phyloP scores from a whole-genome alignment of 805 yeast species.

The Starmerella stellata region DNA sequence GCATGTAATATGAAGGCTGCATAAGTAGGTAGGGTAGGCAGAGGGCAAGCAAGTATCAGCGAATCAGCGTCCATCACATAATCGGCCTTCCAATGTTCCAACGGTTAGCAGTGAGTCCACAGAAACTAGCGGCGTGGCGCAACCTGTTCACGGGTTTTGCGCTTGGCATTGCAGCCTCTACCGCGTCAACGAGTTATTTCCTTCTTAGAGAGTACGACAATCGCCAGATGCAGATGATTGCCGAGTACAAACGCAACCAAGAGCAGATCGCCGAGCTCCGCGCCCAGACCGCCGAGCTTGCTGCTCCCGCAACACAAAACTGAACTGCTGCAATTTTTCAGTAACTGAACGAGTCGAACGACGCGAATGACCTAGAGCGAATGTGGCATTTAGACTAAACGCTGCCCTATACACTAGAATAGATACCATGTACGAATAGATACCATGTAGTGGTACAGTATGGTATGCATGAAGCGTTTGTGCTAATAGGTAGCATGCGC shows the following conservation, averaged over 20 bases:
- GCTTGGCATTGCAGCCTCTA: slow-evolving; percentile 56
- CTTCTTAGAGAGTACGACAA: slow-evolving; percentile 58
- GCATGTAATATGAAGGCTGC: too few relatives aligned
- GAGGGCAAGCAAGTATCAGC: background rate
- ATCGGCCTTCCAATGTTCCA: background rate
- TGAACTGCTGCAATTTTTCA: too few relatives aligned
- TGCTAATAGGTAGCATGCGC: too few relatives aligned
- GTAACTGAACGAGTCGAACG: too few relatives aligned
- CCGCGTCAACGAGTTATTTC: slow-evolving; percentile 60
- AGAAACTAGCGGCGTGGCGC: slow-evolving; percentile 13
- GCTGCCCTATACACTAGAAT: too few relatives aligned
- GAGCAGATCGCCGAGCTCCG: slow-evolving; percentile 34
- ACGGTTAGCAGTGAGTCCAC: slow-evolving; percentile 4
- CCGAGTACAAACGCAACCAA: slow-evolving; percentile 47
- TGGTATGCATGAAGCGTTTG: too few relatives aligned
- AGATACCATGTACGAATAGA: too few relatives aligned
- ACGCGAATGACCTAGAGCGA: too few relatives aligned
- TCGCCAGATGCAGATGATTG: slow-evolving; percentile 51
- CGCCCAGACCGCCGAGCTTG: background rate
- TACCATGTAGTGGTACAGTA: too few relatives aligned
- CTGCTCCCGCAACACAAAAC: too few relatives aligned
- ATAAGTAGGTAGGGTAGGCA: too few relatives aligned
- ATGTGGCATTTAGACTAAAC: too few relatives aligned
- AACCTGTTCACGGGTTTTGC: slow-evolving; percentile 52
- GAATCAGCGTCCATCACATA: background rate